A percentile compares a stretch with the other conserved stretches of the same genome.
These are phyloP conservation scores for Camelina laxa DNA, from an alignment of 345 rosid genomes.

Conservation along the genomic window DNA sequence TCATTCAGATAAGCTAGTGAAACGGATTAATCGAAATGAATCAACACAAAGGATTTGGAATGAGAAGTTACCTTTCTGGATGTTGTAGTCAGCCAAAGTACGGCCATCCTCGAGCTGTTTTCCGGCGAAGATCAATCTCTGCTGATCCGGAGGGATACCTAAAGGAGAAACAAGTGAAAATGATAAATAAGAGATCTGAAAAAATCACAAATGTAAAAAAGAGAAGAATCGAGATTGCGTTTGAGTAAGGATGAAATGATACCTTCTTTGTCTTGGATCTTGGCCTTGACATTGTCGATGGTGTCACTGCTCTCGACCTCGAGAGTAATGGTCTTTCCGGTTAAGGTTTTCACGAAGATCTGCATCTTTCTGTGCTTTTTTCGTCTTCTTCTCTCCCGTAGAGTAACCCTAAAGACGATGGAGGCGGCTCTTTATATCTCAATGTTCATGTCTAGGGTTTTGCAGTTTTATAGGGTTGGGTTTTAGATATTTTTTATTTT, in stretches of 20 bases:
- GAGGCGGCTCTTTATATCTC: slow-evolving; percentile 14
- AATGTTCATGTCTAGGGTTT: slow-evolving; percentile 29
- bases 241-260: not conserved
- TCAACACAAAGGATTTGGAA: not conserved
- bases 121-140: slow-evolving; percentile 85
- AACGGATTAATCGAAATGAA: too few species aligned
- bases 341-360: slow-evolving; percentile 92
- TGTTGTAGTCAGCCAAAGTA: slow-evolving; percentile 88
- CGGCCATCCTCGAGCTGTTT: slow-evolving; percentile 96
- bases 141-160: slow-evolving; percentile 97
- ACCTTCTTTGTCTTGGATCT: slow-evolving; percentile 97
- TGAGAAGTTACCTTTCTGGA: slow-evolving; percentile 64
- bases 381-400: slow-evolving; percentile 23
- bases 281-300: slow-evolving; percentile 87
- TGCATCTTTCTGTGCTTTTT: slow-evolving; percentile 53
- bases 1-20: not conserved
- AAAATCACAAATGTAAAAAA: not conserved
- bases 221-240: not conserved
- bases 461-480: slow-evolving; percentile 12
- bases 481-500: not conserved
- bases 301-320: slow-evolving; percentile 93
- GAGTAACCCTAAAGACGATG: not conserved
- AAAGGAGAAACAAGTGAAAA: not conserved
- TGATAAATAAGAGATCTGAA: not conserved
- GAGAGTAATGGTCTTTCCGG: slow-evolving; percentile 95